Conservation (phyloP, 2,329 filamentous ascomycete species). For the Arthrobotrys pseudoclavata region DNA sequence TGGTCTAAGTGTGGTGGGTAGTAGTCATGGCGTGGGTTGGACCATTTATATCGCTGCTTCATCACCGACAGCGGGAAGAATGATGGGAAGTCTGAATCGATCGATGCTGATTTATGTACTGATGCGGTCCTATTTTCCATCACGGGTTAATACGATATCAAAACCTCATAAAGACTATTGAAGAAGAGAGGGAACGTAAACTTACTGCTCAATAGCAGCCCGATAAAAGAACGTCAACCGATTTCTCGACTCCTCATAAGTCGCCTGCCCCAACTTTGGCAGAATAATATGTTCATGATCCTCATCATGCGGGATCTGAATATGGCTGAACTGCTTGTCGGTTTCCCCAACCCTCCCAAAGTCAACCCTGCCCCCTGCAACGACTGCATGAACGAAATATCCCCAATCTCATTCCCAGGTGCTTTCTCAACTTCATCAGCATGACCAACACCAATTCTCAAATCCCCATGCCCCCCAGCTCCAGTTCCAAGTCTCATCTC, state of each 20-base stretch:
- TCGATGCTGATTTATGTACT: neutral
- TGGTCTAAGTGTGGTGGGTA: conserved; percentile 15
- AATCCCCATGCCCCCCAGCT: neutral
- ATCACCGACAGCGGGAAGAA: neutral
- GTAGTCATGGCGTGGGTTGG: neutral
- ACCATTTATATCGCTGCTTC: conserved; percentile 3
- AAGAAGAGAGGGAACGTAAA: neutral
- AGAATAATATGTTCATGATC: conserved; percentile 3
- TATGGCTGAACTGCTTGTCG: neutral
- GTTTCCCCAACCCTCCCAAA: neutral
- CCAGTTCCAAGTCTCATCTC: neutral
- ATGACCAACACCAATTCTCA: neutral
- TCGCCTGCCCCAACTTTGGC: neutral
- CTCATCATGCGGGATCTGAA: conserved; percentile 5
- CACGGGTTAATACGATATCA: neutral
- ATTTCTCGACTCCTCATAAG: neutral
- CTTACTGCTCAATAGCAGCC: conserved; percentile 10
- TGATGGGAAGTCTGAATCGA: conserved; percentile 1
- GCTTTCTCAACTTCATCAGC: neutral
- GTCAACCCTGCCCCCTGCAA: neutral
- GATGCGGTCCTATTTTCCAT: neutral
- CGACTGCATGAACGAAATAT: neutral
- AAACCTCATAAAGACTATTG: neutral
- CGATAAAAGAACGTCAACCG: conserved; percentile 1
- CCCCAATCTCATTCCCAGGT: neutral